Base-by-base conservation (phyloP, 495 filamentous ascomycete genomes). In the Rhizodiscina lignyota region DNA sequence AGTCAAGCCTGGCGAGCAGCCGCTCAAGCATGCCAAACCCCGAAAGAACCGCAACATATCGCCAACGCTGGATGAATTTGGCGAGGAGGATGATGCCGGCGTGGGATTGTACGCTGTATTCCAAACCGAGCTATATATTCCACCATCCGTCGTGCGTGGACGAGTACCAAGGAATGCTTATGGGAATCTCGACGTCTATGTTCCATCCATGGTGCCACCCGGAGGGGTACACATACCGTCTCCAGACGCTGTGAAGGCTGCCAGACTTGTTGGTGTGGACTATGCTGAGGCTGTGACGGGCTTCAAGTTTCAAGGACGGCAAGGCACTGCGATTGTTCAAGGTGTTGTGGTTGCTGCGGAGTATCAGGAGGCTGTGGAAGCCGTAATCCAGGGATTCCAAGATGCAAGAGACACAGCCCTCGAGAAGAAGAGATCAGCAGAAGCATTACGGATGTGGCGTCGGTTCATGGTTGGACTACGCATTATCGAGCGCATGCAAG, bases 161-260 rank as follows among this genome's bases (percentile, higher is more conserved):
- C 63, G 56, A 12, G 67, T 99, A 5, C 89, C 86, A 3, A 80
- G 76, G 41, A 99, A 99, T 44, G 65, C 60, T 5, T 99, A 74
- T 47, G 82, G 81, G 0, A 99, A 99, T 44, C 48, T 96, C 28
- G 89, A 96, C 50, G 48, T 96, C 18, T 96, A 87, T 50, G 82
- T 89, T 6, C 79, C 86, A 1, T 83, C 72, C 41, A 99, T 99
- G 89, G 62, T 94, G 5, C 89, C 89, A 0, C 52, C 64, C 11
- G 91, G 89, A 11, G 89, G 76, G 1, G 62, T 66, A 24, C 82
- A 99, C 50, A 61, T 85, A 34, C 59, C 52, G 30, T 66, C 78
- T 45, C 64, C 72, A 18, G 63, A 76, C 22, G 75, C 80, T n/a
- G 60, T 66, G 4, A 66, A 66, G 24, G 85, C 86, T 1, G 83